Evolutionary conservation across 192 early-diverging fungal species (phyloP).

Genomic region (Coemansia sp.): DNA sequence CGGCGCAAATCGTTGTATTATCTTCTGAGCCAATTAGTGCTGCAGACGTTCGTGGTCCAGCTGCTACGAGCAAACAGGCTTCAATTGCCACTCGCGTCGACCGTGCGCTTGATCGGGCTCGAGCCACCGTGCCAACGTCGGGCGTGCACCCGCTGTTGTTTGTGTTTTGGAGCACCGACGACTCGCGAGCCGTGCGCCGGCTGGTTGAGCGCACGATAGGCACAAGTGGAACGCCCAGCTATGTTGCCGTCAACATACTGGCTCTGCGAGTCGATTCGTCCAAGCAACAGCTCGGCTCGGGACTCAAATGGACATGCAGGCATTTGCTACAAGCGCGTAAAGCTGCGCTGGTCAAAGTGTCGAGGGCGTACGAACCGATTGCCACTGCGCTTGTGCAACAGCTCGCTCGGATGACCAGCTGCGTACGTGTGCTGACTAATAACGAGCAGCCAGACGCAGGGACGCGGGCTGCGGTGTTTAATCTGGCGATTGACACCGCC

Average conservation of each 20-base stretch:
- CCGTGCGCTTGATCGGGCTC: conserved; percentile 8
- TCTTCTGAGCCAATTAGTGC: conserved; percentile 18
- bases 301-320: conserved; percentile 30
- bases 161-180: conserved; percentile 37
- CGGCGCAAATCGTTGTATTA: conserved; percentile 23
- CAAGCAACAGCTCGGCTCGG: conserved; percentile 33
- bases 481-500: conserved; percentile 20
- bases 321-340: conserved; percentile 21
- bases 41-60: conserved; percentile 10
- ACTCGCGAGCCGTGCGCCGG: conserved; percentile 12
- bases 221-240: conserved; percentile 13
- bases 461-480: conserved; percentile 16
- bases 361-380: conserved; percentile 20
- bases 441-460: neutral
- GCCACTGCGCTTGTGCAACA: conserved; percentile 10
- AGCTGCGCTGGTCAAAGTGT: conserved; percentile 10
- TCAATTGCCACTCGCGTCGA: conserved; percentile 7
- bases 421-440: conserved; percentile 10
- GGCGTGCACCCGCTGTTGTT: conserved; percentile 16
- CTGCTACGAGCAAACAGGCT: neutral
- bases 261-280: conserved; percentile 27
- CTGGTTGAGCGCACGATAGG: conserved; percentile 12
- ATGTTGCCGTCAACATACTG: conserved; percentile 8
- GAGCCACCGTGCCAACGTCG: neutral
- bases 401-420: conserved; percentile 24